Evolutionary conservation across 2,329 filamentous ascomycete species (phyloP), one percentile per base, ranked within the genome.

Genomic region (Cladophialophora immunda): DNA sequence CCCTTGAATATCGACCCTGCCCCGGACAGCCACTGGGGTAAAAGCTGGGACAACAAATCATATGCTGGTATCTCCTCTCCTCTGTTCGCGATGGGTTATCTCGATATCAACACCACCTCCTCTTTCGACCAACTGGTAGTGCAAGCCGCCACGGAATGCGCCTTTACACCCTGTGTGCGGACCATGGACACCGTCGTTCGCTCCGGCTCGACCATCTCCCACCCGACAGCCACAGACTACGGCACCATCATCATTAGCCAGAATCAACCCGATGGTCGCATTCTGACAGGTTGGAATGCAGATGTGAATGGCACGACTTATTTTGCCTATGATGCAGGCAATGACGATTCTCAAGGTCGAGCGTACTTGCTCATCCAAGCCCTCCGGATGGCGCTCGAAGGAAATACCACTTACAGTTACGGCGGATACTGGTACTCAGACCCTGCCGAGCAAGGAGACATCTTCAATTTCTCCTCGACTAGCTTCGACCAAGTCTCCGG

Each of bases 261-360:
- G 8, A 41, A 41, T 19, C 47, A 64, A 50, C 53, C 62, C 38
- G 62, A 64, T 32, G 62, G 62, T 17, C 41, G 38, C 27, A 55
- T 50, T 29, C 22, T 58, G 38, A 45, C 64, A 5, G 64, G 64
- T 25, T 66, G 64, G 64, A 58, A 54, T 4, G 65, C 58, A 19
- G 61, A 54, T 0, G 68, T 78, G 8, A 74, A 78, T 72, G 75
- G 73, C 2, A 75, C 77, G 25, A 69, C 62, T n/a, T 79, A 78
- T 58, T 77, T 76, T 69, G 69, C 72, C 56, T 68, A 73, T 56
- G 69, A 66, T 32, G n/a, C 52, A n/a, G 64, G 59, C 30, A 62
- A 22, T 11, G 53, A 32, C 45, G 53, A 62, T 25, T n/a, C 47
- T 13, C 58, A 62, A 32, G 64, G 64, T n/a, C 64, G 45, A 22